Base-by-base conservation (phyloP, 768 basidiomycete species). In the Phaffia tasmanica region DNA sequence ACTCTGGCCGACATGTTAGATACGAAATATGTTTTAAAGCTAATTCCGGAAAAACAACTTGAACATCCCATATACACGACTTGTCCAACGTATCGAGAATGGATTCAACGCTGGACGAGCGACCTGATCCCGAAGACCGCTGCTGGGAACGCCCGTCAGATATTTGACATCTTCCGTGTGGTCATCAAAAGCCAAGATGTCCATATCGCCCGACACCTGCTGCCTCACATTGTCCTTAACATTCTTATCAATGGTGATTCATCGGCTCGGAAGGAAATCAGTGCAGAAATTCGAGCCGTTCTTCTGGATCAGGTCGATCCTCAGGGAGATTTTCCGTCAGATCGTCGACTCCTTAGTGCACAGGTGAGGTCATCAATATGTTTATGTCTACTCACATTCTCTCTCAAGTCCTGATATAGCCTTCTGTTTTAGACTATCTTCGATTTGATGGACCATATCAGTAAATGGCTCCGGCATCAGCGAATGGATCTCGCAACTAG, bases 371-470 rank as follows among this genome's bases (percentile, higher is more conserved):
- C 7, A 1, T 23, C 9, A 29, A 19, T 30, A 18, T 54, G 14
- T 3, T 30, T 14, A 3, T 27, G 14, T 46, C 14, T 35, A 19
- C 56, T 48, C 14, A 15, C 19, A 25, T n/a, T 65, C 53, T 53
- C 11, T 6, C 19, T 9, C 51, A 50, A 27, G 23, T 4, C 14
- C 53, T 19, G 11, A 50, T 60, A 60, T 67, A 16, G 68, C 5
- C 57, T 42, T 48, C 15, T 19, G 35, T 1, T 42, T 3, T 65
- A 97, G 93, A 89, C 85, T 11, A 84, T 97, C 25, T 99, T 99
- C 75, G 86, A 86, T 78, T 81, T 99, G 32, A 83, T 99, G 74
- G 95, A 99, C 74, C 93, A 98, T 73, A 80, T 98, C 15, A 94
- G 86, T 76, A 86, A 85, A 72, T 98, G 90, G 85, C 82, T 91